Conservation (phyloP, 208 protist species). For the Trichomonas vaginalis region DNA sequence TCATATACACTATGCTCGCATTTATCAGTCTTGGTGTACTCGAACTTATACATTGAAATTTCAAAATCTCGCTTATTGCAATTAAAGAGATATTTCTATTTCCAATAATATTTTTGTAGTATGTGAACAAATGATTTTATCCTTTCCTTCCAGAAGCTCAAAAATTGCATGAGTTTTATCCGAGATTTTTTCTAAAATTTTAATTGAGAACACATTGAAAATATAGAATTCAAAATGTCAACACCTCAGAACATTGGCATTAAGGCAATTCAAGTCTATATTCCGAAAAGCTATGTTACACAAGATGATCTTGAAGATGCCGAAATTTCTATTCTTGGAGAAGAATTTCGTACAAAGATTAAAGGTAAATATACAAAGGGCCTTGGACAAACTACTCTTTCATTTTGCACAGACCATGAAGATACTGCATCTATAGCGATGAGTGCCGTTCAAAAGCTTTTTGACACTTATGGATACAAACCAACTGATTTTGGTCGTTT, state of each 20-base stretch:
- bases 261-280: slow-evolving; percentile 58
- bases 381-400: slow-evolving; percentile 59
- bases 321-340: slow-evolving; percentile 36
- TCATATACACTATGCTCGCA: no score
- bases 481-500: slow-evolving; percentile 54
- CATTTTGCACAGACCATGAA: slow-evolving; percentile 57
- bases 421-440: slow-evolving; percentile 63
- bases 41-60: no score
- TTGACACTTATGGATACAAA: slow-evolving; percentile 51
- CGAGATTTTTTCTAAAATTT: no score
- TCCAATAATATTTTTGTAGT: no score
- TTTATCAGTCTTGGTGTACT: no score
- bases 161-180: no score
- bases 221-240: no score
- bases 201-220: no score
- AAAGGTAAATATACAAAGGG: slow-evolving; percentile 69
- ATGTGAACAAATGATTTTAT: no score
- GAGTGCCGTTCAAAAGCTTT: slow-evolving; percentile 46
- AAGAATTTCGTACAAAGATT: not conserved
- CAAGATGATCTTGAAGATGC: slow-evolving; percentile 54
- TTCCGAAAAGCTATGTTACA: slow-evolving; percentile 52
- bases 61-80: no score
- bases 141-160: no score
- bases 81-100: no score
- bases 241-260: slow-evolving; percentile 58